These are phyloP conservation scores for Rosa chinensis DNA, from an alignment of 306 rosid species.

Conservation along the genomic window DNA sequence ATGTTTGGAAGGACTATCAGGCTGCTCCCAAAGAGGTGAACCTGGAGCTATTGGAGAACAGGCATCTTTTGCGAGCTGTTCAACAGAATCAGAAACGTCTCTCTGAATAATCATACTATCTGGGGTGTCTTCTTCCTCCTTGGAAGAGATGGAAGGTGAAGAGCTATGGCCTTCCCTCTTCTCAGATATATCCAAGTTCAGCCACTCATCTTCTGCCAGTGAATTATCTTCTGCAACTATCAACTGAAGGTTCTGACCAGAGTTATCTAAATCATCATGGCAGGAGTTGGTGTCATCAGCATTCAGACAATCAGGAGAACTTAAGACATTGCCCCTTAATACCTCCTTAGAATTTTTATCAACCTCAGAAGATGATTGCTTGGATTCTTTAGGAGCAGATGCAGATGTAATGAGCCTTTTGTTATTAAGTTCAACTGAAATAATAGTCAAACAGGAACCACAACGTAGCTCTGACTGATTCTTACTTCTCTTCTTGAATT, in stretches of 20 bases:
- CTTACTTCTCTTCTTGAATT: conserved; percentile 17
- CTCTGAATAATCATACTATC: background rate
- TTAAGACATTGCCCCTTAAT: conserved; percentile 11
- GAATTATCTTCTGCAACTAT: conserved; percentile 10
- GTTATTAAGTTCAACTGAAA: conserved; percentile 31
- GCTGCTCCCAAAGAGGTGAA: conserved; percentile 26
- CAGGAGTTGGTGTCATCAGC: conserved; percentile 21
- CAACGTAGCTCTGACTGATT: conserved; percentile 40
- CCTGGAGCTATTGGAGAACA: conserved; percentile 23
- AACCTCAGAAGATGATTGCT: conserved; percentile 13
- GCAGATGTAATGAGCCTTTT: conserved; percentile 35
- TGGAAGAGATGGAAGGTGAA: conserved; percentile 28
- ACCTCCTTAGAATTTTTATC: conserved; percentile 24
- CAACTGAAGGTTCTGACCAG: conserved; percentile 20
- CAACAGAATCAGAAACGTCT: conserved; percentile 24
- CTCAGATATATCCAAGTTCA: conserved; percentile 24
- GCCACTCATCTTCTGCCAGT: conserved; percentile 23
- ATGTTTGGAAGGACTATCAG: conserved; percentile 25
- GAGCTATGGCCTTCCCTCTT: conserved; percentile 23
- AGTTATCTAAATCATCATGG: conserved; percentile 30
- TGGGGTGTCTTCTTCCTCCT: conserved; percentile 21
- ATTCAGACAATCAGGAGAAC: conserved; percentile 9
- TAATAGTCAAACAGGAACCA: conserved; percentile 51
- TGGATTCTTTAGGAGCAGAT: conserved; percentile 27
- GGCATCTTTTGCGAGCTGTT: conserved; percentile 16